Base-by-base conservation (phyloP, 78 protist genomes). In the Cavenderia fasciculata region DNA sequence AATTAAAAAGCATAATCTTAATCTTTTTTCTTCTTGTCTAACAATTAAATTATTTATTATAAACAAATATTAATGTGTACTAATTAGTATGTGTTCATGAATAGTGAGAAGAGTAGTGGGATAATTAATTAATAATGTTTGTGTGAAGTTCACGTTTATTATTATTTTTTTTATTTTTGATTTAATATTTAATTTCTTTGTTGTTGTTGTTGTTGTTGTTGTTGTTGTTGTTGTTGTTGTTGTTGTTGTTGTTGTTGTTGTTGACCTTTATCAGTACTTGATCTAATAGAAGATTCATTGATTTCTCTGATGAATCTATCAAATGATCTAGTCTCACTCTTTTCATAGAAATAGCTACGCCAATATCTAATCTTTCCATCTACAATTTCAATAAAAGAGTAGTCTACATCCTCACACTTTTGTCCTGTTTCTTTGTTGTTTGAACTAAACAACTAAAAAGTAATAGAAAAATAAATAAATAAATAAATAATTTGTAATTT, bases 361-460 rank as follows among this genome's bases (percentile, higher is more conserved):
- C 87, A 76, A 62, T 76, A 76, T 47, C 65, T 31, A 14, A 76
- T 51, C 36, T 59, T 41, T 23, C 56, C 74, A 47, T 61, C 74
- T 1, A 27, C 36, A 0, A 76, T 27, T 44, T 56, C 69, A 21
- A 61, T 62, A 40, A 76, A 56, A 44, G 66, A 19, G 10, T 49
- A 61, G 49, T 76, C 87, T 12, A 76, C 23, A 63, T 76, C 87
- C n/a, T 76, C 66, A 63, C 87, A 70, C 2, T 18, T 59, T 49
- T 76, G 49, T 33, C 54, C 54, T 14, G 72, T 76, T 59, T 34
- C 52, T 36, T 21, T 59, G 21, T 76, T 76, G 25, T 41, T 59
- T 21, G 65, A 34, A n/a, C 65, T 43, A 19, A 76, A 76, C 11
- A 57, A 25, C 63, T 57, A 52, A 11, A n/a, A n/a, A n/a, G n/a